Percentiles rank a stretch among this genome's conserved stretches.
phyloP scores from a whole-genome alignment of 495 filamentous ascomycete genomes.

The Corynascus novoguineensis region DNA sequence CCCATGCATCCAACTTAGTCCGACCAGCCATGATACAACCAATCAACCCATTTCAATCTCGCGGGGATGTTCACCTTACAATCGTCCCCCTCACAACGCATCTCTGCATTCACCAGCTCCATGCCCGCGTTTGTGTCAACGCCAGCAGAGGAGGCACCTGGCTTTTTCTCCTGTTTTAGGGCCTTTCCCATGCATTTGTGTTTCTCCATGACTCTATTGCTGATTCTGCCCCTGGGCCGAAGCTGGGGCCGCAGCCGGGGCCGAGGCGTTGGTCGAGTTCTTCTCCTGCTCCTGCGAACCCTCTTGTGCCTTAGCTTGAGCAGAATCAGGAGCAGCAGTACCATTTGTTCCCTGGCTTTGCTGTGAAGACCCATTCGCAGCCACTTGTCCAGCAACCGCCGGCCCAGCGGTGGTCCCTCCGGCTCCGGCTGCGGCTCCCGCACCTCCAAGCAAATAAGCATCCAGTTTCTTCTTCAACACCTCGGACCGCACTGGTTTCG shows the following conservation, averaged over 20 bases:
- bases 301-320: background rate
- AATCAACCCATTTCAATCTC: no score
- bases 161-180: no score
- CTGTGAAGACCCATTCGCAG: background rate
- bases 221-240: background rate
- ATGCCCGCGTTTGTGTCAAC: no score
- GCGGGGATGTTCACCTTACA: no score
- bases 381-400: background rate
- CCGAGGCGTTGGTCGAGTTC: no score
- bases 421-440: no score
- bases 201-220: background rate
- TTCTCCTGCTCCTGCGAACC: background rate
- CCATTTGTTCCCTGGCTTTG: no score
- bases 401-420: background rate
- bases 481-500: conserved; percentile 76
- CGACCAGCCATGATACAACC: background rate
- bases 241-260: background rate
- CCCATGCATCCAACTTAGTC: background rate
- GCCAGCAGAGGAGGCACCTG: no score
- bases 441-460: conserved; percentile 40
- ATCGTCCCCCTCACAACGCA: no score
- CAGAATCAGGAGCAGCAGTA: background rate
- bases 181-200: background rate
- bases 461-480: conserved; percentile 72
- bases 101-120: no score